Conservation (phyloP, 1,139 yeast species). For the Lodderomyces parapsilosis region DNA sequence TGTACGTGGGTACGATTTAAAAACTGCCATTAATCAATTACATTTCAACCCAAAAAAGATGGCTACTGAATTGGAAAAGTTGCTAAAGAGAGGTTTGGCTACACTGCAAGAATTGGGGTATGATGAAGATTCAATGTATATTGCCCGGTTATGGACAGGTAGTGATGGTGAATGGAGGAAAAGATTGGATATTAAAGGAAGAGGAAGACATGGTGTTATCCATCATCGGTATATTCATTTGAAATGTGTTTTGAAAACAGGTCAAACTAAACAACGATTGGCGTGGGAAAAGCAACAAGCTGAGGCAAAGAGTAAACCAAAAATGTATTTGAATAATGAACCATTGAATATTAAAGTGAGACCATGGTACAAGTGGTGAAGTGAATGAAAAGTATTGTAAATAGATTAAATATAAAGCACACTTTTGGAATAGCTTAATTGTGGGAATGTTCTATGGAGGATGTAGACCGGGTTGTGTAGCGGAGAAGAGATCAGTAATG, state of each 20-base stretch:
- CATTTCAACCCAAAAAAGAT: constrained; percentile 84
- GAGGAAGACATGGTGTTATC: constrained; percentile 85
- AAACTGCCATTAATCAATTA: constrained; percentile 86
- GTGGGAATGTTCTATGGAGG: no score
- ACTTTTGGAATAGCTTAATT: no score
- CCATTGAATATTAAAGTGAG: constrained; percentile 47
- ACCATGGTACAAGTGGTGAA: constrained; percentile 44
- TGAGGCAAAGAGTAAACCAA: constrained; percentile 43
- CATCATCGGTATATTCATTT: constrained; percentile 79
- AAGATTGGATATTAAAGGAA: constrained; percentile 82
- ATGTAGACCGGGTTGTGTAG: no score
- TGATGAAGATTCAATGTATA: constrained; percentile 61
- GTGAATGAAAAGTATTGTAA: neutral
- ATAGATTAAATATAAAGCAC: no score
- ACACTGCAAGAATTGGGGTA: constrained; percentile 65
- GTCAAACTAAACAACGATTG: constrained; percentile 59
- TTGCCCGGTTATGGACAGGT: constrained; percentile 89
- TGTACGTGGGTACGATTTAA: constrained; percentile 66
- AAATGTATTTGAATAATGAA: constrained; percentile 42
- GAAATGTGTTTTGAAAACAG: constrained; percentile 69
- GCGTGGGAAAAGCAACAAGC: constrained; percentile 56
- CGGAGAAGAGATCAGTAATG: no score
- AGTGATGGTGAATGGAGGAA: constrained; percentile 76
- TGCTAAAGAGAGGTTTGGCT: constrained; percentile 69
- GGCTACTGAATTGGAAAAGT: constrained; percentile 74